Base-by-base conservation (phyloP, 352 stramenopile species). In the Globisporangium nagaii region DNA sequence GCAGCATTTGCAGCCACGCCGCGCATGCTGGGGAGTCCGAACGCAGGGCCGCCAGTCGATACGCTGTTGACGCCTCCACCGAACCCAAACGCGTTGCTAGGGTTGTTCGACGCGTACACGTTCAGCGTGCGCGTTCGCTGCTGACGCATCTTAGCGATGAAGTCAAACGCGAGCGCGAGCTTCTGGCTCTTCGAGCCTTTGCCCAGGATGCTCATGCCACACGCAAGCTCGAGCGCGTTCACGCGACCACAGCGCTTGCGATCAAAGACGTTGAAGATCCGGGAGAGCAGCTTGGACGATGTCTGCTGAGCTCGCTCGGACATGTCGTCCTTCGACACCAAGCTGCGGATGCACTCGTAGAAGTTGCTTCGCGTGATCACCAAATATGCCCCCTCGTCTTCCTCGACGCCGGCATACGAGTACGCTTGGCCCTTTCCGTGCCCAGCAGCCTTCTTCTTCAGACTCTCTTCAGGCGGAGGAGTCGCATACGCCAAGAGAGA, bases 121-220 rank as follows among this genome's bases (percentile, higher is more conserved):
- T 75, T 76, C 11, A 90, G 68, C 0, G 78, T 88, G n/a, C 79
- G 78, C 34, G 84, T 68, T 8, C 83, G 73, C 42, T 93, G 80
- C 31, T 89, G 75, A 2, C 79, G 66, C 77, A 95, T 85, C 56
- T 89, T 90, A 10, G 79, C 85, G 61, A 95, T 88, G 36, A 95
- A 90, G 10, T 95, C 85, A 41, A 95, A 95, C 5, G 84, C 83
- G 40, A 88, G 71, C 9, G 80, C 83, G 9, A 95, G 66, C 58
- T 95, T 95, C 49, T 93, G 85, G 41, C 79, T 91, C 51, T 95
- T 95, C 2, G 81, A 88, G 7, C 85, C 85, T 60, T 84, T 83
- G 9, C 85, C 85, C 15, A 95, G 45, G 45, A 95, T 93, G 51
- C 80, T 93, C 53, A 95, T 63, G 3, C 85, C 85, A 44, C 85